Conservation (phyloP, 495 filamentous ascomycete genomes). For the Apodospora peruviana region DNA sequence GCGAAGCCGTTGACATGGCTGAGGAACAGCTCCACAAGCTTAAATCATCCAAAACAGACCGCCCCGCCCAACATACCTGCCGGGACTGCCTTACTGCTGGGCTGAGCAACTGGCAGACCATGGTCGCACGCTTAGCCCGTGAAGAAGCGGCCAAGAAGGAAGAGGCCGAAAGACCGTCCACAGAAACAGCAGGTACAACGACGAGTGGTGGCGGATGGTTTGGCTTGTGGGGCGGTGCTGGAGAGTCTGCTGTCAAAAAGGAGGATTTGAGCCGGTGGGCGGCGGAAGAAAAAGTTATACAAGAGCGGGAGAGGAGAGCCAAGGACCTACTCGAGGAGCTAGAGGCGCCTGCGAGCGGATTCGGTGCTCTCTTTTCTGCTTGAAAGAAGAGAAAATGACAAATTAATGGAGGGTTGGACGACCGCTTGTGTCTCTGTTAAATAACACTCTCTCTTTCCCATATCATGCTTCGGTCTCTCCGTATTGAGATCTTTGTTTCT, state of each 20-base stretch:
- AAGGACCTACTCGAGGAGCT: slow-evolving; percentile 44
- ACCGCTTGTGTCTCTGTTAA: no score
- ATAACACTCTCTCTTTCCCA: no score
- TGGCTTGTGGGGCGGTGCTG: slow-evolving; percentile 48
- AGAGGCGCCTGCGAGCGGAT: slow-evolving; percentile 26
- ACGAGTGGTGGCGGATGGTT: slow-evolving; percentile 22
- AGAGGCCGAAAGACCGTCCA: background rate
- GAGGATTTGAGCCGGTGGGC: slow-evolving; percentile 37
- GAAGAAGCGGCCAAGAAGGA: slow-evolving; percentile 43
- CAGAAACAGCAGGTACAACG: no score
- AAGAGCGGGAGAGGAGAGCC: slow-evolving; percentile 39
- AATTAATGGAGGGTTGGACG: no score
- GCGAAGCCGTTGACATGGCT: slow-evolving; percentile 67
- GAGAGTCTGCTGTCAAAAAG: slow-evolving; percentile 9
- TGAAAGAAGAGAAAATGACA: no score
- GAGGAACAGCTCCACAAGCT: slow-evolving; percentile 46
- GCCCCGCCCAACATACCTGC: slow-evolving; percentile 48
- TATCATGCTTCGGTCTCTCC: no score
- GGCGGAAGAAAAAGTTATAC: slow-evolving; percentile 48
- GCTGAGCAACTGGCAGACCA: slow-evolving; percentile 68
- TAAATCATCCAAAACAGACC: slow-evolving; percentile 2
- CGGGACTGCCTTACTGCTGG: slow-evolving; percentile 66
- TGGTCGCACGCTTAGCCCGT: slow-evolving; percentile 56
- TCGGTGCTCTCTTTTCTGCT: slow-evolving; percentile 32
- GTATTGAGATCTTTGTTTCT: no score